Evolutionary conservation across 495 filamentous ascomycete genomes (phyloP), one percentile per base, ranked within the genome.

Genomic region (Stereocaulon alpinum): DNA sequence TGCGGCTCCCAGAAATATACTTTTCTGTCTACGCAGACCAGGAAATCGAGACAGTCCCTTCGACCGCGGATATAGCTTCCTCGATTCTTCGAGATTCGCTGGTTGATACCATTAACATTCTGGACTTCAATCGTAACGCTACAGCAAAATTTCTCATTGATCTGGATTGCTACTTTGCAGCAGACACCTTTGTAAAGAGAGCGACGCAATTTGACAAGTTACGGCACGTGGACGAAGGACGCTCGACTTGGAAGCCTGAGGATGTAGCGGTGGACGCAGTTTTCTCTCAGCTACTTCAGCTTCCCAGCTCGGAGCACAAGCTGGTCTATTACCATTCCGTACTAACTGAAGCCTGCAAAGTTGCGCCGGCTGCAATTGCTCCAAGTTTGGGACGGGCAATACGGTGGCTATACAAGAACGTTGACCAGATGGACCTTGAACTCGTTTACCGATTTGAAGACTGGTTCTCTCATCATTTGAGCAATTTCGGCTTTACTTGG

Each of bases 401-500:
- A 64, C 82, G 93, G 22, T 94, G 86, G 68, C 74, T 96, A 55
- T 97, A 96, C 71, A 80, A 84, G 44, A 87, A 84, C 61, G 70
- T 89, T 7, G 84, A 90, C 61, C 77, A 77, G 4, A 84, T 97
- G 74, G 93, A 99, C 66, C 71, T 94, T 43, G 94, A 99, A 72
- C 73, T 99, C 41, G 79, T 74, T 59, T 85, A 88, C 69, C 84
- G 93, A 17, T 97, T 96, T 73, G 76, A 94, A 67, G 93, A 97
- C 69, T 99, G 93, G 93, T 99, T 99, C 66, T 80, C 91, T 15
- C 94, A 99, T 67, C 93, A 99, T 74, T 70, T 99, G 64, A 95
- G 90, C 71, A 99, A 99, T 73, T 99, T 97, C 66, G 93, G 95
- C 42, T 99, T 97, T 66, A 93, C 94, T 4, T 99, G 93, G 93